phyloP scores from a whole-genome alignment of 129 eudicot genomes.

The Saussurea involucrata region DNA sequence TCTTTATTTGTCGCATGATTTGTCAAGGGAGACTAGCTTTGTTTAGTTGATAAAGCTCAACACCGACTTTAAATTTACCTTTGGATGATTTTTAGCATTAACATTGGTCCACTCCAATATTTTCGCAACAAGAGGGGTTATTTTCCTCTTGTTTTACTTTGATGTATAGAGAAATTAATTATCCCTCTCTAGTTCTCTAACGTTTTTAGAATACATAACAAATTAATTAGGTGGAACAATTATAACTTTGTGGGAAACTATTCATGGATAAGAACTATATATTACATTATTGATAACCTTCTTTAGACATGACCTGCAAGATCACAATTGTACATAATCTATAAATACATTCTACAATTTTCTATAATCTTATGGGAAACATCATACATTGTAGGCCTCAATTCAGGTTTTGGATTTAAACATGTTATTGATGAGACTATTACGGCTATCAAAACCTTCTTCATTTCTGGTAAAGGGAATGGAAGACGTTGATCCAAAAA shows the following conservation, averaged over 20 bases:
- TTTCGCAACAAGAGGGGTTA: too few relatives aligned
- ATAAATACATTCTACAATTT: neutral
- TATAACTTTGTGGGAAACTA: neutral
- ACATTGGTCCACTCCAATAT: too few relatives aligned
- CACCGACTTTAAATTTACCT: too few relatives aligned
- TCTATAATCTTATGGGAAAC: neutral
- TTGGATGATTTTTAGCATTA: too few relatives aligned
- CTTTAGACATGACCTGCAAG: neutral
- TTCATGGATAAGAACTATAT: neutral
- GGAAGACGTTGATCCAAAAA: too few relatives aligned
- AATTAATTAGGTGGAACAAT: neutral
- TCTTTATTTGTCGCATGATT: too few relatives aligned
- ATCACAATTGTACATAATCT: neutral
- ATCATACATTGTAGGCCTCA: neutral
- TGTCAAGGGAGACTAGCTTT: too few relatives aligned
- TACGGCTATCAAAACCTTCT: neutral
- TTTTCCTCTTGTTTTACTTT: too few relatives aligned
- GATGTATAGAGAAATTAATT: too few relatives aligned
- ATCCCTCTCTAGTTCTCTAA: neutral
- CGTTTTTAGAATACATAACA: neutral
- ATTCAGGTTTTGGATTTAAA: neutral
- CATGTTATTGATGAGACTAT: neutral
- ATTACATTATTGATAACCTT: neutral
- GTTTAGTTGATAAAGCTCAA: too few relatives aligned
- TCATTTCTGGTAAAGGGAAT: neutral